Base-by-base conservation (phyloP, 2,329 filamentous ascomycete genomes). In the Ophiostoma sp. region DNA sequence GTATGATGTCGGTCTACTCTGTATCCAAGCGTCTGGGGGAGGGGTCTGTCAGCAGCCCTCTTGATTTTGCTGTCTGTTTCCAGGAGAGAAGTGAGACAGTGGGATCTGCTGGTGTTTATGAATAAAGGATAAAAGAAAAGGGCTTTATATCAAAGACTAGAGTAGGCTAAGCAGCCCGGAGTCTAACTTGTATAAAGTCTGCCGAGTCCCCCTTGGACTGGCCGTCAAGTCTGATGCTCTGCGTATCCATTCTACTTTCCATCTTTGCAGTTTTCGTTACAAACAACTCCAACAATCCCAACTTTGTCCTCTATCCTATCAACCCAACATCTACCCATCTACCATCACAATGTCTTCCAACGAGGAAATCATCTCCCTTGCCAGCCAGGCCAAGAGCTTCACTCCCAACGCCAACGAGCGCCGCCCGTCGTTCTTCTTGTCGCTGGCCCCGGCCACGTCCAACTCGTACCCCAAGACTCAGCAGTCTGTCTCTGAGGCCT, bases 401-500 rank as follows among this genome's bases (percentile, higher is more conserved):
- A 27, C 71, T 15, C 74, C 75, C n/a, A 65, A 39, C 35, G 65
- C 62, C n/a, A 67, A 71, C 48, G 72, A 74, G 36, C 71, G 71
- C 31, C 68, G 64, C n/a, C 73, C 73, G 20, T 76, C 75, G 57
- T 77, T 76, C 73, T 89, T 89, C 80, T 83, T 89, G 73, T 82
- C 83, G 39, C 82, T 89, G 67, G 85, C 84, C n/a, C 87, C 87
- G 57, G 81, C 82, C 75, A 86, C 83, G 39, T 88, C 86, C 20
- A 78, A 80, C 71, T 86, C 84, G 33, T 87, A 86, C 79, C 85
- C 86, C 69, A 81, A 80, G 76, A 76, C 79, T 36, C 76, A 76
- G 72, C 20, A 69, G 23, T 54, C 67, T 4, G 68, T 52, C 31
- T 20, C 67, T 73, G 78, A 79, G 68, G 69, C 71, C 20, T 72